These are phyloP conservation scores for Melocanna baccifera DNA, from an alignment of 176 grass and related monocot genomes.

Conservation along the genomic window DNA sequence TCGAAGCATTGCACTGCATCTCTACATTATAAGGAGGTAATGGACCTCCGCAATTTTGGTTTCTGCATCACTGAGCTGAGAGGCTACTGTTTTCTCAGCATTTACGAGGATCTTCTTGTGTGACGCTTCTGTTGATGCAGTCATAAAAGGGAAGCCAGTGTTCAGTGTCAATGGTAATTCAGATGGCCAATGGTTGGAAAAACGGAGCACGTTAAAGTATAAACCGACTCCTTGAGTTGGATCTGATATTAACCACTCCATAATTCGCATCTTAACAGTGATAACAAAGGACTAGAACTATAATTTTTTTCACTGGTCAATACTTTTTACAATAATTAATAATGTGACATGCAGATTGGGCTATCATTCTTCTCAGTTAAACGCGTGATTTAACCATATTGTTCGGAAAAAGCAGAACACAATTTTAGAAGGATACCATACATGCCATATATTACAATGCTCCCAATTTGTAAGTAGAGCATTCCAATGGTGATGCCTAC, in stretches of 20 bases:
- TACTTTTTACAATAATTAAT: background rate
- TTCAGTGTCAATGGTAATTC: constrained; percentile 23
- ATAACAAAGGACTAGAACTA: background rate
- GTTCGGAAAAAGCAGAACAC: background rate
- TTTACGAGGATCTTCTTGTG: constrained; percentile 72
- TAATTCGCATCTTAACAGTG: background rate
- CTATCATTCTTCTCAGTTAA: background rate
- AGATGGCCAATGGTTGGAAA: background rate
- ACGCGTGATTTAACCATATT: background rate
- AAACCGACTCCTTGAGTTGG: background rate
- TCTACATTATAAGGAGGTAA: background rate
- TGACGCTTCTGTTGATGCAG: constrained; percentile 48
- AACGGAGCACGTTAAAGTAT: background rate
- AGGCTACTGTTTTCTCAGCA: constrained; percentile 57
- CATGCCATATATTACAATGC: background rate
- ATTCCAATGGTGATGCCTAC: background rate
- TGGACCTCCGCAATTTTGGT: constrained; percentile 60
- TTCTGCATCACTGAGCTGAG: constrained; percentile 72
- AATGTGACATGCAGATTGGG: background rate
- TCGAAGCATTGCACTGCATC: background rate
- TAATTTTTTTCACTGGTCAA: background rate
- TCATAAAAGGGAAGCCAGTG: background rate
- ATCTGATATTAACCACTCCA: background rate
- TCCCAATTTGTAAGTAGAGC: background rate
- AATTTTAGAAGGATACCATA: background rate